phyloP scores from a whole-genome alignment of 1,284 basidiomycete genomes.

The Kwoniella shivajii region DNA sequence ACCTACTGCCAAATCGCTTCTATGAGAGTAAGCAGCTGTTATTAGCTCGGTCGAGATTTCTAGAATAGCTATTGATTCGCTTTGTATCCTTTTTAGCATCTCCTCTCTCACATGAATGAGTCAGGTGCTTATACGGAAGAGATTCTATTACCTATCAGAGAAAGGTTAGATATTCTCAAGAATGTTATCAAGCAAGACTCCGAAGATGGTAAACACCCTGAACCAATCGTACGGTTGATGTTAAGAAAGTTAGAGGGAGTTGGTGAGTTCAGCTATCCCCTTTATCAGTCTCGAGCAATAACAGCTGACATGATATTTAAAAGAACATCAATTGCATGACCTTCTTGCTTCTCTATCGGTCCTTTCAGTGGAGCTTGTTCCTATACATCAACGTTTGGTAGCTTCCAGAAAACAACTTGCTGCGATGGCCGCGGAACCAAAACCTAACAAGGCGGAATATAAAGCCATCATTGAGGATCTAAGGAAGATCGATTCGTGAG shows the following conservation, averaged over 20 bases:
- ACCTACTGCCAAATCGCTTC: conserved; percentile 92
- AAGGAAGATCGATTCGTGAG: conserved; percentile 90
- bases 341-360: conserved; percentile 82
- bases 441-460: conserved; percentile 80
- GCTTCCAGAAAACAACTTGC: conserved; percentile 85
- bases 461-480: conserved; percentile 91
- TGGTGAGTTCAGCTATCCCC: conserved; percentile 62
- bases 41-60: no score
- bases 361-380: conserved; percentile 81
- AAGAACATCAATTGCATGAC: conserved; percentile 74
- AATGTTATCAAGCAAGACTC: conserved; percentile 79
- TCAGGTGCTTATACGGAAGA: conserved; percentile 88
- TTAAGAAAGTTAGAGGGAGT: conserved; percentile 89
- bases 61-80: no score
- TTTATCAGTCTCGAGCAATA: not conserved
- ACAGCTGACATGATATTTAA: not conserved
- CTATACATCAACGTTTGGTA: conserved; percentile 86
- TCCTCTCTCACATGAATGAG: conserved; percentile 89
- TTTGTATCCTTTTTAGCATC: conserved; percentile 81
- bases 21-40: conserved; percentile 72
- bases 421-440: conserved; percentile 82
- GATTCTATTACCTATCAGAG: conserved; percentile 81
- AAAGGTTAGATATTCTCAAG: conserved; percentile 74
- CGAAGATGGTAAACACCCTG: conserved; percentile 79
- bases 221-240: conserved; percentile 85